A percentile compares a stretch with the other conserved stretches of the same genome.
phyloP scores from a whole-genome alignment of 2,329 filamentous ascomycete genomes.

The Lachnellula cervina region DNA sequence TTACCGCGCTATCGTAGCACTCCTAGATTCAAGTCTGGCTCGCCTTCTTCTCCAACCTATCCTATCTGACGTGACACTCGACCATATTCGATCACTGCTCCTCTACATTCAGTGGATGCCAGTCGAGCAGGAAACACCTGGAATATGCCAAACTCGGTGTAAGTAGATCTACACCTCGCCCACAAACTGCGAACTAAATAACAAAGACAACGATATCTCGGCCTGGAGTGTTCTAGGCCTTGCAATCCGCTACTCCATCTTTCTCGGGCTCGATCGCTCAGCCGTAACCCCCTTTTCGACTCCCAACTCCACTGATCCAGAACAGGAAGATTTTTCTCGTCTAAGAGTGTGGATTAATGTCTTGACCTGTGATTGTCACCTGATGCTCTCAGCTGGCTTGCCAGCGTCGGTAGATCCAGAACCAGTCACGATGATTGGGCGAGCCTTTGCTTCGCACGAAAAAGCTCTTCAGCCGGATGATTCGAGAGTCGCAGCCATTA shows the following conservation, averaged over 20 bases:
- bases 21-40: constrained; percentile 4
- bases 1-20: constrained; percentile 7
- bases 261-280: constrained; percentile 16
- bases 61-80: constrained; percentile 20
- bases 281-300: constrained; percentile 15
- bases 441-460: constrained; percentile 11
- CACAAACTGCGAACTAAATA: background rate
- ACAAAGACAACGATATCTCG: constrained; percentile 20
- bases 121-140: constrained; percentile 6
- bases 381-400: constrained; percentile 23
- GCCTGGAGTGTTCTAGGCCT: constrained; percentile 23
- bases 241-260: constrained; percentile 20
- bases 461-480: constrained; percentile 18
- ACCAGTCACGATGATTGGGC: constrained; percentile 13
- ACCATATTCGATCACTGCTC: constrained; percentile 20
- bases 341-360: constrained; percentile 25
- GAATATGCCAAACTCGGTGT: background rate
- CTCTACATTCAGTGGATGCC: constrained; percentile 27
- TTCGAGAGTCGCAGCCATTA: constrained; percentile 19
- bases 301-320: background rate
- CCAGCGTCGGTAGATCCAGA: constrained; percentile 21
- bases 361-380: constrained; percentile 22
- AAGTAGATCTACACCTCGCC: constrained; percentile 4
- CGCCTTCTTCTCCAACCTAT: constrained; percentile 11
- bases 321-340: constrained; percentile 12